Evolutionary conservation across 345 rosid species (phyloP), one percentile per base, ranked within the genome.

Genomic region (Sapria himalayana): DNA sequence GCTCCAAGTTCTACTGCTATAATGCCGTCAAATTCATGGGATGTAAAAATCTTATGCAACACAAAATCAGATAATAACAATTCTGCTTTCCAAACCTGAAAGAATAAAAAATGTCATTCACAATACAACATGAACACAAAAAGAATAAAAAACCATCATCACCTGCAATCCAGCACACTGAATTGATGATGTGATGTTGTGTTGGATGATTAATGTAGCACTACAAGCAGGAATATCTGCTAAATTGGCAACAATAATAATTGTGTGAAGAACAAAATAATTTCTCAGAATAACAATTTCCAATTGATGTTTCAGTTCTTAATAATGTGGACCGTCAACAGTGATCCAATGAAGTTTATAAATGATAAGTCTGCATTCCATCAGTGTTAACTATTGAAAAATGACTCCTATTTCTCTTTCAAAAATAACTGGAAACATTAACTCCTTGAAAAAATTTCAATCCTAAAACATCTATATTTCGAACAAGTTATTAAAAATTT

Each of bases 71-170:
- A 64, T 32, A 86, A 64, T 29, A 76, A 49, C 15, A 86, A 45
- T 55, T 81, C 72, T 8, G 97, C 81, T 66, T 69, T 78, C 97
- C 97, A 86, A 3, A 86, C 76, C 97, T 86, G 63, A 48, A 50
- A 37, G 47, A 38, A 9, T 18, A 56, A 54, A 50, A 9, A n/a
- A 20, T 19, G 19, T 12, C 35, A 37, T 18, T 21, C 5, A 41
- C 33, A 39, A 2, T 33, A 15, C 11, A 37, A 39, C 22, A 22
- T 43, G 25, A 36, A 46, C 22, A 10, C 14, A 38, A 37, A 13
- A 32, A 17, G 15, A 39, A 22, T 9, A 8, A n/a, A 11, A 47
- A 9, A 13, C 4, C 9, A 45, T 11, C 7, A 24, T 51, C 49
- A 69, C 96, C 86, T 81, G 96, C 50, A 86, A 64, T 41, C 97